Percentiles rank a stretch among this genome's conserved stretches.
Conservation (phyloP, 768 basidiomycete genomes). For the Lactarius evosmus region DNA sequence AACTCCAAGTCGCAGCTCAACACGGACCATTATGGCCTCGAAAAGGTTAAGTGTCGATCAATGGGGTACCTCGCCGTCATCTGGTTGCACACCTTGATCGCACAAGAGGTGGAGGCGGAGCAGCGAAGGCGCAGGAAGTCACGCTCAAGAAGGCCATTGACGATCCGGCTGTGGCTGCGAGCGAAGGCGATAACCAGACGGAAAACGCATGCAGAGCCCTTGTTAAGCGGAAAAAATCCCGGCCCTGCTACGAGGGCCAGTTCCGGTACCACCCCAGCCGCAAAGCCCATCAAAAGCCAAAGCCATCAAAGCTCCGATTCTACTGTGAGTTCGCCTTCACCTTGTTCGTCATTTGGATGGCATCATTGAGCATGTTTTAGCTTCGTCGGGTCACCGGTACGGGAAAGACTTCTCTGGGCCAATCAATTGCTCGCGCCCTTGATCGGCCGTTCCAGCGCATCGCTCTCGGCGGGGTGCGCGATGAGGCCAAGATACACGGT, state of each 20-base stretch:
- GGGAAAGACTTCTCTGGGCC: conserved; percentile 89
- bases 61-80: conserved; percentile 93
- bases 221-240: conserved; percentile 16
- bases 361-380: conserved; percentile 35
- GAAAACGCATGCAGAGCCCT: conserved; percentile 8
- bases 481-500: conserved; percentile 83
- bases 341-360: conserved; percentile 1
- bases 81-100: conserved; percentile 40
- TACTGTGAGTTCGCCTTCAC: conserved; percentile 45
- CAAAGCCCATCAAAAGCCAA: conserved; percentile 31
- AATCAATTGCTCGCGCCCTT: conserved; percentile 81
- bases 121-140: conserved; percentile 25
- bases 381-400: conserved; percentile 87
- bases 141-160: conserved; percentile 26
- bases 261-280: conserved; percentile 1
- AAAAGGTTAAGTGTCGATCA: conserved; percentile 86
- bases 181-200: conserved; percentile 19
- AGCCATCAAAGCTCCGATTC: conserved; percentile 65
- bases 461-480: conserved; percentile 86
- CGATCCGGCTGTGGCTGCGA: conserved; percentile 17
- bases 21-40: conserved; percentile 86
- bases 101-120: conserved; percentile 20
- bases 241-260: conserved; percentile 7
- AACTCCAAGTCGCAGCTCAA: conserved; percentile 80
- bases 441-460: conserved; percentile 88